Conservation (phyloP, 2,329 filamentous ascomycete species). For the Penicillium sp. region DNA sequence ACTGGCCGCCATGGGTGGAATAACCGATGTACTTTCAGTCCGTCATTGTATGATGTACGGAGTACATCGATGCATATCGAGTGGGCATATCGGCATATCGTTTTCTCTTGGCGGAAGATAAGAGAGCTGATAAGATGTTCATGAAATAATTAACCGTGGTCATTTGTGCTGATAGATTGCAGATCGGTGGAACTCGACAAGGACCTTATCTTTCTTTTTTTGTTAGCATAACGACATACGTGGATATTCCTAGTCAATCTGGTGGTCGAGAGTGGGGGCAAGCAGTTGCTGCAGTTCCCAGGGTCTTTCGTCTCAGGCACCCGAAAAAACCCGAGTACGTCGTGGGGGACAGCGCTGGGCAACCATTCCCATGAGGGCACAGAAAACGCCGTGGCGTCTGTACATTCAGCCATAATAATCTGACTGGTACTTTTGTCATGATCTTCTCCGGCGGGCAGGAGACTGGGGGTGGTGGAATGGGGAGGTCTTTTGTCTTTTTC, state of each 20-base stretch:
- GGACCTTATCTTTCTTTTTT: slow-evolving; percentile 16
- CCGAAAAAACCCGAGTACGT: slow-evolving; percentile 6
- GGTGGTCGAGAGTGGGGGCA: background rate
- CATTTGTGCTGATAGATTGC: slow-evolving; percentile 13
- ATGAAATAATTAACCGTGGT: slow-evolving; percentile 32
- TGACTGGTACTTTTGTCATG: slow-evolving; percentile 11
- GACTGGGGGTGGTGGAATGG: background rate
- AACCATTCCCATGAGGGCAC: background rate
- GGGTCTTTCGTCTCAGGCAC: background rate
- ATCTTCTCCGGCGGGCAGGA: background rate
- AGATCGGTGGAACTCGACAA: slow-evolving; percentile 12
- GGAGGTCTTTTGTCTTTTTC: slow-evolving; percentile 12
- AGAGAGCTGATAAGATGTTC: slow-evolving; percentile 27
- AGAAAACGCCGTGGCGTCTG: slow-evolving; percentile 11
- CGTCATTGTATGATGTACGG: background rate
- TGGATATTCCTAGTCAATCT: slow-evolving; percentile 2
- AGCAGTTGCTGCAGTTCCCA: background rate
- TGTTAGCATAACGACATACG: background rate
- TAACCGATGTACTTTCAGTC: background rate
- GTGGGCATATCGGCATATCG: background rate
- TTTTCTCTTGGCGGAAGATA: slow-evolving; percentile 17
- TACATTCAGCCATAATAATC: slow-evolving; percentile 4
- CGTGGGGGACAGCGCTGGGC: background rate
- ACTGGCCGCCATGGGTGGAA: background rate
- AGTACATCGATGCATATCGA: background rate